A percentile compares a stretch with the other conserved stretches of the same genome.
Conservation (phyloP, 306 rosid genomes). For the Carpinus fangiana region DNA sequence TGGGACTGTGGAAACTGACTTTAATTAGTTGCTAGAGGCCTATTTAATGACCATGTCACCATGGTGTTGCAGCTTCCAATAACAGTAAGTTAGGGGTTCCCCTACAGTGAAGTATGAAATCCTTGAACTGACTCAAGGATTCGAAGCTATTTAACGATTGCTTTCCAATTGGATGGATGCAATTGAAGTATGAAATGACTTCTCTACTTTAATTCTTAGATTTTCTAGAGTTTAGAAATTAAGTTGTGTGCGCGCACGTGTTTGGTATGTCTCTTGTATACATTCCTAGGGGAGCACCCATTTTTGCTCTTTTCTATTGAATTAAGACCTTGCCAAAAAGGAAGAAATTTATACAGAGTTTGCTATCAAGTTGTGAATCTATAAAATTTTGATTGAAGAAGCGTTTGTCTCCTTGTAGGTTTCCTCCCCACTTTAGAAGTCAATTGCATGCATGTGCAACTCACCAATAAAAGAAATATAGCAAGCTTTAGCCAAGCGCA, state of each 20-base stretch:
- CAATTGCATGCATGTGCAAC: too few species aligned
- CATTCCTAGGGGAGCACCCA: neutral
- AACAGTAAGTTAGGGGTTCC: neutral
- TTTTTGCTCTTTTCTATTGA: neutral
- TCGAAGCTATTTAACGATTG: too few species aligned
- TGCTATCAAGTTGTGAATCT: too few species aligned
- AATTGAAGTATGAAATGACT: neutral
- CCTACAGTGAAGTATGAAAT: neutral
- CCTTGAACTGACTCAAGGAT: neutral
- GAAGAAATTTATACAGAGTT: neutral
- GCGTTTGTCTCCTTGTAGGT: neutral
- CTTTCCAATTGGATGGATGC: too few species aligned
- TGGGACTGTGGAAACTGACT: neutral
- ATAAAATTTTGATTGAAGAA: neutral
- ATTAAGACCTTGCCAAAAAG: neutral
- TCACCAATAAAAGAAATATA: too few species aligned
- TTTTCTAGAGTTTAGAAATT: neutral
- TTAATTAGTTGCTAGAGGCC: neutral
- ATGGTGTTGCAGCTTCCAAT: neutral
- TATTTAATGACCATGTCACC: neutral
- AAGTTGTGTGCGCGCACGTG: neutral
- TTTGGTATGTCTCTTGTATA: neutral
- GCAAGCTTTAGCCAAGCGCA: too few species aligned
- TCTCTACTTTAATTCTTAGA: neutral
- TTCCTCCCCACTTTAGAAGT: neutral